Evolutionary conservation across 169 alveolate genomes (phyloP), one percentile per base, ranked within the genome.

Genomic region (Eimeria zaria): DNA sequence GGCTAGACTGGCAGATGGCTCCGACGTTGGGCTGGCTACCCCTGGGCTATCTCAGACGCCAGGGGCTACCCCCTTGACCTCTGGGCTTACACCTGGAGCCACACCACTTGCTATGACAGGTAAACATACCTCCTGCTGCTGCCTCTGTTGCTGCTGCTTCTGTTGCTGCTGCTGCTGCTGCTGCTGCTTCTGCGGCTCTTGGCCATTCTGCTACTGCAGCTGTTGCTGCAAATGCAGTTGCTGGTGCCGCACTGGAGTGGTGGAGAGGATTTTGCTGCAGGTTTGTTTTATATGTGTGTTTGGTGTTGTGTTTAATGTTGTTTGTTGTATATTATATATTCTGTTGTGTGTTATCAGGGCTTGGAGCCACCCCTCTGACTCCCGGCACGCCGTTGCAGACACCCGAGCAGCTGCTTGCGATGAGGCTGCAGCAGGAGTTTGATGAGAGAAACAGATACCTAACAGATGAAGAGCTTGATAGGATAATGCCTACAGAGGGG

Each of bases 401-500:
- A 0, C 95, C 96, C 6, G 98, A 95, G 83, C 97, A 95, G 84
- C 96, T 93, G 90, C 96, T 88, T 39, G 95, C 88, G 62, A 76
- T 97, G 74, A 97, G 96, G 33, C 91, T 96, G 84, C 97, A 92
- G 92, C 95, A 91, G 44, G 98, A 97, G 88, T 55, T 97, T 51
- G 97, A 96, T 69, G 98, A 95, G 96, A 94, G 98, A 20, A 97
- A 97, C 41, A 89, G 97, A 41, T 97, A 97, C 48, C 51, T 97
- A 96, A 99, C 99, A 0, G 99, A 99, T 97, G 99, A 99, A 96
- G 99, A 99, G 95, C 97, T 99, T 55, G 99, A 99, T 85, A 98
- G 98, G 60, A 97, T 99, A 44, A 97, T 99, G 33, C 99, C 99
- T 27, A 71, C 85, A 44, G 99, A 98, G 83, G 99, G 99, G 11